Percentiles rank a stretch among this genome's conserved stretches.
Conservation (phyloP, 176 grass and related monocot genomes). For the Hsuehochloa calcarea region DNA sequence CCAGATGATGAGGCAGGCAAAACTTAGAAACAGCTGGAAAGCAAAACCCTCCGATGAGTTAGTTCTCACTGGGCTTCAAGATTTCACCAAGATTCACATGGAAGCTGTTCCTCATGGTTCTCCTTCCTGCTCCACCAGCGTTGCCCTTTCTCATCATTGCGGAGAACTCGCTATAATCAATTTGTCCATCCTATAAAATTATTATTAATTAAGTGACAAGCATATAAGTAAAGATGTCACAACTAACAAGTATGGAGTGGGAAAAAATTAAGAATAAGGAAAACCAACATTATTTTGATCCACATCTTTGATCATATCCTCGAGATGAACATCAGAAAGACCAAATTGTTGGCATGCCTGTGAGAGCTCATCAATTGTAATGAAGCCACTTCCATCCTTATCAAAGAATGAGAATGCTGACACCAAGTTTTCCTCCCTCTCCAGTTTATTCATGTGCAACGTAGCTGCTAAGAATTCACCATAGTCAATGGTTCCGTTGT, state of each 20-base stretch:
- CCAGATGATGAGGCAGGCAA: background rate
- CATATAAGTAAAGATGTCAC: background rate
- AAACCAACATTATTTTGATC: conserved; percentile 85
- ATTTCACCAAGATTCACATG: conserved; percentile 57
- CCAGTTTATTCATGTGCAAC: conserved; percentile 93
- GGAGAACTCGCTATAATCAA: conserved; percentile 87
- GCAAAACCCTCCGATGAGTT: conserved; percentile 6
- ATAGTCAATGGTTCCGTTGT: conserved; percentile 74
- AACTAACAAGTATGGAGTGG: background rate
- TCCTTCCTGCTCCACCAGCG: conserved; percentile 60
- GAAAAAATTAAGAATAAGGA: conserved; percentile 5
- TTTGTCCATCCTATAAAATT: conserved; percentile 85
- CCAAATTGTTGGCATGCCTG: conserved; percentile 80
- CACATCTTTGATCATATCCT: conserved; percentile 94
- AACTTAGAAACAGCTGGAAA: conserved; percentile 10
- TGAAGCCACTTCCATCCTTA: conserved; percentile 90
- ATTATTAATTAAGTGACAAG: background rate
- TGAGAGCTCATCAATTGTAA: conserved; percentile 84
- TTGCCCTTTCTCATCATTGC: conserved; percentile 97
- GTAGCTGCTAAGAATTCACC: conserved; percentile 93
- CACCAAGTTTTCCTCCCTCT: conserved; percentile 82
- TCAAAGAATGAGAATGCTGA: conserved; percentile 84
- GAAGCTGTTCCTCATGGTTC: conserved; percentile 72
- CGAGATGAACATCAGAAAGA: conserved; percentile 75
- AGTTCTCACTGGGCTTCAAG: conserved; percentile 36